Percentiles rank a stretch among this genome's conserved stretches.
These are phyloP conservation scores for Spathaspora hagerdaliae DNA, from an alignment of 805 yeast genomes.

Conservation along the genomic window DNA sequence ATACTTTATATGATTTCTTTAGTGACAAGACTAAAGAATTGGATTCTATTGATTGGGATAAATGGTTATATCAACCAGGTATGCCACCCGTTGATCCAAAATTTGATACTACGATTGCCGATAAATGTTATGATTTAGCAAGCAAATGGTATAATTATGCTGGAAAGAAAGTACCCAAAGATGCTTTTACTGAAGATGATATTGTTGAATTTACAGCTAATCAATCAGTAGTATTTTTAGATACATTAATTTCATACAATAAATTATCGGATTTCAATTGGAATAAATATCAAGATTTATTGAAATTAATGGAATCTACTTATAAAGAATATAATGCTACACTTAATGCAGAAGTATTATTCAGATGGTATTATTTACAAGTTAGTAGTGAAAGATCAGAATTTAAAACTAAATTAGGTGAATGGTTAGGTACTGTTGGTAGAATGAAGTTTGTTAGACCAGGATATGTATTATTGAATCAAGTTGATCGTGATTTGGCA, in stretches of 20 bases:
- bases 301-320: slow-evolving; percentile 27
- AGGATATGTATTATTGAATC: slow-evolving; percentile 62
- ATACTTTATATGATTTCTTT: slow-evolving; percentile 66
- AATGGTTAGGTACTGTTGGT: slow-evolving; percentile 88
- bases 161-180: slow-evolving; percentile 9
- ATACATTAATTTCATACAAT: slow-evolving; percentile 51
- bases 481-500: slow-evolving; percentile 66
- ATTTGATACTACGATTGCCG: slow-evolving; percentile 76
- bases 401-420: slow-evolving; percentile 54
- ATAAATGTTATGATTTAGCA: slow-evolving; percentile 64
- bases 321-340: slow-evolving; percentile 46
- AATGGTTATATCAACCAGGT: slow-evolving; percentile 80
- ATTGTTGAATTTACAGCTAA: slow-evolving; percentile 60
- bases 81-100: slow-evolving; percentile 79
- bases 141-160: slow-evolving; percentile 55
- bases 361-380: slow-evolving; percentile 72
- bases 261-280: slow-evolving; percentile 37
- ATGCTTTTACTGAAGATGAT: slow-evolving; percentile 44
- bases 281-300: slow-evolving; percentile 32
- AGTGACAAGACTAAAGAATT: slow-evolving; percentile 45
- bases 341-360: slow-evolving; percentile 74
- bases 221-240: slow-evolving; percentile 78
- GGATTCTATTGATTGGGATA: slow-evolving; percentile 76
- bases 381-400: slow-evolving; percentile 47
- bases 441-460: slow-evolving; percentile 95